Base-by-base conservation (phyloP, 768 basidiomycete genomes). In the Rhizopogon vesiculosus region DNA sequence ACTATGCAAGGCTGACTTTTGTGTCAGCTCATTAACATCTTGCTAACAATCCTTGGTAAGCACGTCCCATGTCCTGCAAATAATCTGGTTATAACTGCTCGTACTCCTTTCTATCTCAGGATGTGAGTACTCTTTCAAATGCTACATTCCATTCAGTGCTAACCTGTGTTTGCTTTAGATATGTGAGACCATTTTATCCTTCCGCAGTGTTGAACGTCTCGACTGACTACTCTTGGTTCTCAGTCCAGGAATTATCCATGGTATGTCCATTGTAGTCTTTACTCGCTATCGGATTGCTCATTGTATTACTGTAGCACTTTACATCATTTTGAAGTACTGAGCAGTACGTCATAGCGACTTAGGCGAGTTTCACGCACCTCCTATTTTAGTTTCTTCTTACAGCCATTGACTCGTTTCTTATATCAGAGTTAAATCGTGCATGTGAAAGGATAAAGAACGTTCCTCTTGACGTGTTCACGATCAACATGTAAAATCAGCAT, bases 171-270 rank as follows among this genome's bases (percentile, higher is more conserved):
- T 38, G 9, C 19, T n/a, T n/a, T n/a, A 49, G 48, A 49, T 25
- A 10, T 49, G 48, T 49, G 9, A 49, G 48, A 38, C 45, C 46
- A 25, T 51, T 18, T 31, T 7, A 16, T 9, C 48, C 28, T 10
- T 18, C 9, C 16, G 16, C 3, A 38, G 48, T 9, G 13, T 41
- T 13, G 28, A 7, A 3, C 22, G 22, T 25, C 56, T 60, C 63
- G 49, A 66, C 55, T 49, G 48, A 49, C 42, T 56, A 35, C 55
- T 25, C 40, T 43, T 54, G 45, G 13, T 25, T 19, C 45, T 6
- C 65, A 89, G 86, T 62, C 90, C 90, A 29, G 90, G 90, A 62
- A 81, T 91, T 68, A 82, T 90, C 57, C 89, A 92, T 63, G 87
- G 76, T 78, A 18, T 52, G 71, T 45, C n/a, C 43, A n/a, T 18